Base-by-base conservation (phyloP, 2,329 filamentous ascomycete species). In the Cercospora zeae-maydis region DNA sequence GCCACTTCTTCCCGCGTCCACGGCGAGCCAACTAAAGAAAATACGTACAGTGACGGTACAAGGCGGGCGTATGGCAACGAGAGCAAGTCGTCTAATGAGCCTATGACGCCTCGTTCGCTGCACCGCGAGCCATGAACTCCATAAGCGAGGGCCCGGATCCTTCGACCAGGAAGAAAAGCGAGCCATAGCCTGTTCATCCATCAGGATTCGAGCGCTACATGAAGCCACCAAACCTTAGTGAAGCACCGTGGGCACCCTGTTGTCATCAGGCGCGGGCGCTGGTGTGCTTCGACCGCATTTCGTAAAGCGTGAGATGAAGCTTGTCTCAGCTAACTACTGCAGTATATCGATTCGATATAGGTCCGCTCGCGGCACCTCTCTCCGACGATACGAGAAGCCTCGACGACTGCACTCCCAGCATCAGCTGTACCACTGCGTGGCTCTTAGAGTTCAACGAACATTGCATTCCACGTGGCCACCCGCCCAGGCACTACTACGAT, bases 281-380 rank as follows among this genome's bases (percentile, higher is more conserved):
- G 37, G 24, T 47, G 33, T 64, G 57, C 60, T 58, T 62, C 58
- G 33, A 58, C 59, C 54, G 36, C 58, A 57, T 60, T 58, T 11
- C 37, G 57, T 42, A 19, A 56, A 62, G 55, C 61, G 55, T 61
- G 59, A 59, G 30, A 33, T 45, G 62, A 63, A 60, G 65, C 61
- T 65, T 63, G 55, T 67, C 63, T 63, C 61, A 67, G 65, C 65
- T 67, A 36, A 42, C 39, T 30, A n/a, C 52, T 52, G 21, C 33
- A 45, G 54, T 34, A 39, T 31, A 62, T 7, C 21, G n/a, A 36
- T 37, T 47, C 37, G 47, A 60, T 63, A 58, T 58, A 61, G 53
- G 33, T 58, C 31, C 33, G 33, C 16, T 30, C 36, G 24, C 8
- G 36, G 52, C 58, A 19, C 58, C 21, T 27, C 33, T 27, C 36